phyloP scores from a whole-genome alignment of 129 eudicot species.

The Ambrosia artemisiifolia region DNA sequence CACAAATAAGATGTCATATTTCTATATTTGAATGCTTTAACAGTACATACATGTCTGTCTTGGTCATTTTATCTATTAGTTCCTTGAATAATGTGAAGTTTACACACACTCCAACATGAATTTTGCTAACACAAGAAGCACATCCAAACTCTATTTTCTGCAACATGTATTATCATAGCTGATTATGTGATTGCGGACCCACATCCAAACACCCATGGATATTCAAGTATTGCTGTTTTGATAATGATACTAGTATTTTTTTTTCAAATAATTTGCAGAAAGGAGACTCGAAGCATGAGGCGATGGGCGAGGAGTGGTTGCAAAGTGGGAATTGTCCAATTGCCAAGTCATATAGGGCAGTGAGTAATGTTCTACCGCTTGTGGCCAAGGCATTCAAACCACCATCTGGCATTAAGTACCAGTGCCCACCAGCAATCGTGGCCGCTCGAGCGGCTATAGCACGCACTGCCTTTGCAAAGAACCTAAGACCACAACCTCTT shows the following conservation, averaged over 20 bases:
- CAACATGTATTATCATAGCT: too few relatives aligned
- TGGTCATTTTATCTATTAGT: too few relatives aligned
- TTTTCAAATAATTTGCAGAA: slow-evolving; percentile 38
- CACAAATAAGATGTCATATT: background rate
- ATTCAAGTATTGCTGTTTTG: too few relatives aligned
- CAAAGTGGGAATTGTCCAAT: slow-evolving; percentile 86
- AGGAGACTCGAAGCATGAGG: slow-evolving; percentile 67
- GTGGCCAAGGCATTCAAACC: slow-evolving; percentile 87
- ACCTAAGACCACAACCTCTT: slow-evolving; percentile 78
- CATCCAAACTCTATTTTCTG: too few relatives aligned
- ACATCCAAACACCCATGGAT: too few relatives aligned
- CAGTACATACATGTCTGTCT: background rate
- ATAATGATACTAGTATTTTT: background rate
- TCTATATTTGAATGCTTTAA: background rate
- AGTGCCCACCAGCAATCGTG: slow-evolving; percentile 75
- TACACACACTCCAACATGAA: too few relatives aligned
- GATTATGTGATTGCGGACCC: too few relatives aligned
- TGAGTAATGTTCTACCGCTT: slow-evolving; percentile 66
- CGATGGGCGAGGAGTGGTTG: slow-evolving; percentile 82
- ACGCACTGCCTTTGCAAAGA: slow-evolving; percentile 80
- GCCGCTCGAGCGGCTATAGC: slow-evolving; percentile 83
- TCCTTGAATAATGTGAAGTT: too few relatives aligned
- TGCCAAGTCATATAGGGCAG: slow-evolving; percentile 88
- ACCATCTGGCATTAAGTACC: slow-evolving; percentile 61
- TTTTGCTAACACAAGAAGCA: too few relatives aligned